A percentile compares a stretch with the other conserved stretches of the same genome.
These are phyloP conservation scores for Cordyceps fumosorosea DNA, from an alignment of 2,329 filamentous ascomycete species.

Conservation along the genomic window DNA sequence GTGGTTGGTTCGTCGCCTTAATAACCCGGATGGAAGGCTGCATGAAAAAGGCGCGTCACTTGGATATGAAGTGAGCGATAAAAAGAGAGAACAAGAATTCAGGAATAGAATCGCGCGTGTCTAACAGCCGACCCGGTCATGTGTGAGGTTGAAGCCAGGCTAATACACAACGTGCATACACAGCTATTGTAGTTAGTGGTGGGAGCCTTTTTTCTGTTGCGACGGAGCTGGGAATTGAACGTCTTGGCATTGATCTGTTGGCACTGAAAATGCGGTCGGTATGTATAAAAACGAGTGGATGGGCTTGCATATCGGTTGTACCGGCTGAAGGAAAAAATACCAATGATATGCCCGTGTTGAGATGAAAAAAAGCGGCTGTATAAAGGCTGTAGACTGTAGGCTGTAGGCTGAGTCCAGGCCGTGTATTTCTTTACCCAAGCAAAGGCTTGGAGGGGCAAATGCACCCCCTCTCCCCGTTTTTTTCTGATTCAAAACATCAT, in stretches of 20 bases:
- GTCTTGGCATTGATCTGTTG: not conserved
- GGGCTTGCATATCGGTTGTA: not conserved
- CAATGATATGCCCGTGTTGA: not conserved
- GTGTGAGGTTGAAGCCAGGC: not conserved
- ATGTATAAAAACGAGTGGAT: not conserved
- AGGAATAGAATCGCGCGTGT: not conserved
- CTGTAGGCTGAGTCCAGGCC: not conserved
- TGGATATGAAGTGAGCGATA: too few relatives aligned
- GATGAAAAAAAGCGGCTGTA: not conserved
- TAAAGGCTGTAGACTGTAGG: not conserved
- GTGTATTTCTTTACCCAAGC: not conserved
- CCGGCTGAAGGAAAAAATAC: not conserved
- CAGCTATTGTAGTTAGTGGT: not conserved
- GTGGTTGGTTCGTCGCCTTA: too few relatives aligned
- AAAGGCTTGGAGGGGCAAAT: not conserved
- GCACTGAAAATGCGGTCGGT: not conserved
- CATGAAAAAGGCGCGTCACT: not conserved
- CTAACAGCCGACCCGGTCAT: not conserved
- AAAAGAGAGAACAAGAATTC: not conserved
- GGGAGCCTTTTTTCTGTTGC: not conserved
- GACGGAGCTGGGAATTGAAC: not conserved
- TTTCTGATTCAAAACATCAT: not conserved
- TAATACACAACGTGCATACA: not conserved
- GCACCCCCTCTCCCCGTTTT: not conserved
- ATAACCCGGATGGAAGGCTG: not conserved